Evolutionary conservation across 495 filamentous ascomycete species (phyloP), one percentile per base, ranked within the genome.

Genomic region (Penicillium ucsense): DNA sequence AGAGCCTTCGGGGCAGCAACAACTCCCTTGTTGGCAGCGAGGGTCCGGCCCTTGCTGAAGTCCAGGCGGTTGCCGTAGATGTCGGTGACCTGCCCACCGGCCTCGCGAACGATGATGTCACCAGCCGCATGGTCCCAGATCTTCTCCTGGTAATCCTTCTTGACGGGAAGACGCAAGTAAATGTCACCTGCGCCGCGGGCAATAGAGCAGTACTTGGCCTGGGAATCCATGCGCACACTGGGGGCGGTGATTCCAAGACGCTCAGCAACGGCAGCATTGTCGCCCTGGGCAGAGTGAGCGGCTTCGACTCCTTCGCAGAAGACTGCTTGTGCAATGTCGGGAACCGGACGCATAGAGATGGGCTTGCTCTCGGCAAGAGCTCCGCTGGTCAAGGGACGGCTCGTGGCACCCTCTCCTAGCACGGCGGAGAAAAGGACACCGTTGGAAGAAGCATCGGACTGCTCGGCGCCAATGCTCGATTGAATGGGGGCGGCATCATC

Each of bases 81-180:
- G 66, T 95, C 92, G 11, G 85, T 94, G 33, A 98, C 92, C 57
- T 85, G 73, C 28, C 91, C 94, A 41, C 94, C 92, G 4, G 94
- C 89, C 66, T 99, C 92, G 41, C 89, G 77, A 8, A 95, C 89
- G 55, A 99, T 90, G 43, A 99, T 65, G 50, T 94, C 89, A 33
- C 92, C 92, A n/a, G 88, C 91, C 31, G 91, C 94, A 67, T 99
- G 92, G 63, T 99, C 92, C 92, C 92, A 99, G 53, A 99, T 97
- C 77, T 99, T 99, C 76, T 99, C 92, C 69, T 94, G 81, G 67
- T 97, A 99, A 28, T 82, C 81, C 59, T 82, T 83, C 55, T 77
- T 83, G 8, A 84, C 82, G 11, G 94, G 92, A 31, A 99, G 69
- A 43, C 92, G 77, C 54, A 98, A 71, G 64, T 97, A 97, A 53